These are phyloP conservation scores for Ascochyta clinopodiicola DNA, from an alignment of 2,329 filamentous ascomycete genomes.

Conservation along the genomic window DNA sequence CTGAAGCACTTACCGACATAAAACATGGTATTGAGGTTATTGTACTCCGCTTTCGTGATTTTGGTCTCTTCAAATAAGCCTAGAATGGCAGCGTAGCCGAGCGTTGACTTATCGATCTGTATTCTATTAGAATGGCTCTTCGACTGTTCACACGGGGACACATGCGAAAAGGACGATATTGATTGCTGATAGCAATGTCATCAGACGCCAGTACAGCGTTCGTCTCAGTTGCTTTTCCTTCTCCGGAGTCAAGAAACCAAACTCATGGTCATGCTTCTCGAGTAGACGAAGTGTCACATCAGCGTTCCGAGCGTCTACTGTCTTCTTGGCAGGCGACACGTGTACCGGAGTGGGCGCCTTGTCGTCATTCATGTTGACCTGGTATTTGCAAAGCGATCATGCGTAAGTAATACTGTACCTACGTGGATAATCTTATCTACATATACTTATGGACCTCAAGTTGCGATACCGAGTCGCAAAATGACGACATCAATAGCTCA, in stretches of 20 bases:
- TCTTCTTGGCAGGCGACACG: background rate
- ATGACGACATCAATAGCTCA: no score
- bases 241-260: background rate
- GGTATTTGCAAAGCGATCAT: no score
- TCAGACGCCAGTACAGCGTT: background rate
- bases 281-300: slow-evolving; percentile 1
- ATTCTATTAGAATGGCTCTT: background rate
- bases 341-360: background rate
- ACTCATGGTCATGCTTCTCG: background rate
- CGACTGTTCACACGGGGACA: background rate
- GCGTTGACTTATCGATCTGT: slow-evolving; percentile 2
- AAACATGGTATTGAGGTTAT: slow-evolving; percentile 6
- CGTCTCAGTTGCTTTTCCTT: background rate
- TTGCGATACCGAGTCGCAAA: no score
- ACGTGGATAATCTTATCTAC: no score
- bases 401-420: no score
- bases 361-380: no score
- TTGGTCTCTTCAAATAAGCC: slow-evolving; percentile 3
- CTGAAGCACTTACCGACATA: background rate
- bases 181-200: background rate
- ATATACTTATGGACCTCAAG: no score
- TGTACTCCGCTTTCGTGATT: slow-evolving; percentile 1
- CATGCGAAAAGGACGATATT: background rate
- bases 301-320: background rate
- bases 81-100: slow-evolving; percentile 1